Base-by-base conservation (phyloP, 2,329 filamentous ascomycete species). In the Hymenoscyphus fructigenus region DNA sequence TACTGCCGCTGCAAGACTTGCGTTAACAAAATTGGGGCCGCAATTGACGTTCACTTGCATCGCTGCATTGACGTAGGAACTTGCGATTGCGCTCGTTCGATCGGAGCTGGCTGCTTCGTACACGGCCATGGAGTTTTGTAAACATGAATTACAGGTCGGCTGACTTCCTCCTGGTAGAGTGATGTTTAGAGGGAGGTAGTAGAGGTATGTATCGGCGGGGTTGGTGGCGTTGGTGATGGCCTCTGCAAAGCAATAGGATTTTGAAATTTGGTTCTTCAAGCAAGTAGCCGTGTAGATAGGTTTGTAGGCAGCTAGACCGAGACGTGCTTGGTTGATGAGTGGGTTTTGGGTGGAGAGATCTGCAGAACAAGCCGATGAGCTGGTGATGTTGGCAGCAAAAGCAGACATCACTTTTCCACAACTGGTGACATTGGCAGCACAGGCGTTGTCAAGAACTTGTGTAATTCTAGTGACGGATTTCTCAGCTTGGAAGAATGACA, bases 281-380 rank as follows among this genome's bases (percentile, higher is more conserved):
- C 95, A 99, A 6, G 90, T 90, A 2, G 92, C 92, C 59, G 86
- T 83, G 79, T 94, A 96, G 34, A 97, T 79, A 32, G 89, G 84
- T 68, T 88, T 82, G 78, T 97, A 99, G 56, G 91, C 85, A 26
- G 87, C 77, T 72, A 98, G 84, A 57, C 91, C 92, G 53, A 85
- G 81, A 75, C 93, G 92, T 3, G 92, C 91, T 76, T 91, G 84
- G 57, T 87, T 76, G 59, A 97, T 91, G 57, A 90, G 78, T 0
- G 87, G 85, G 71, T 95, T 92, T 65, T 88, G 81, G 36, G 80
- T 78, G 3, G 82, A 72, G 76, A 88, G 90, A 75, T 98, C 95
- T 28, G 81, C 74, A 50, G 85, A 88, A 79, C 95, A 98, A 75
- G 89, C 88, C 23, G 79, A 78, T 9, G 83, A 69, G 15, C 81